Evolutionary conservation across 139 green algal species (phyloP).

Genomic region (Ulvella scutata): DNA sequence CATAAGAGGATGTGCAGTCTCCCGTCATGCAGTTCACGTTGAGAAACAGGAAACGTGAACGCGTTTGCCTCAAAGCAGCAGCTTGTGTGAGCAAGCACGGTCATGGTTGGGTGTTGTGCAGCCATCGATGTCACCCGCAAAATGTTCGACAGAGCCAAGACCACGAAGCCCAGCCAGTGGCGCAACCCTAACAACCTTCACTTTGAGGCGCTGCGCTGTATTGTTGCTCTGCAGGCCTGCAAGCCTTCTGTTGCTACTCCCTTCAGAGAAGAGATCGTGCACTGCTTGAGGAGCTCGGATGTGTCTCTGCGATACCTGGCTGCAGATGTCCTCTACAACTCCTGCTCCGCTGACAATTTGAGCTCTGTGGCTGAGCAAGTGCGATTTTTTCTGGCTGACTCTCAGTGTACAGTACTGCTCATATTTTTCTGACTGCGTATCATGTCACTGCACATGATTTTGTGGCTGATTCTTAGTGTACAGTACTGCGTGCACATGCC

Average conservation of each 20-base stretch:
- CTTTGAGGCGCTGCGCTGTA: background rate
- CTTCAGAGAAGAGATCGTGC: background rate
- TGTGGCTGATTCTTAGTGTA: too few relatives aligned
- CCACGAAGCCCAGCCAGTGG: background rate
- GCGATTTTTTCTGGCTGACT: too few relatives aligned
- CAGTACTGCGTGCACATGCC: too few relatives aligned
- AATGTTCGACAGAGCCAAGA: background rate
- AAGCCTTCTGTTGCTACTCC: background rate
- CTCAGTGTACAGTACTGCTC: too few relatives aligned
- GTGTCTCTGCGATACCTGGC: background rate
- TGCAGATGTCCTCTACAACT: background rate
- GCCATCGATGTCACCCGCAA: background rate
- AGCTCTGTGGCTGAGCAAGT: background rate
- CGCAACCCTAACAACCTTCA: constrained; percentile 1
- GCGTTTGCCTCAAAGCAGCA: too few relatives aligned
- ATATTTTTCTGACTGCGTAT: too few relatives aligned
- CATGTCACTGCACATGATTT: too few relatives aligned
- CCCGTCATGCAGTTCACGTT: too few relatives aligned
- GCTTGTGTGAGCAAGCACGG: too few relatives aligned
- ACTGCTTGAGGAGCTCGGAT: background rate
- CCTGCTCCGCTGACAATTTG: background rate
- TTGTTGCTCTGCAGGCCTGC: background rate
- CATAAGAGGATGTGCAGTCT: too few relatives aligned
- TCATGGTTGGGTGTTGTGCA: too few relatives aligned
- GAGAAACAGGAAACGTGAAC: too few relatives aligned